These are phyloP conservation scores for Trichoderma virens DNA, from an alignment of 495 filamentous ascomycete genomes.

Conservation along the genomic window DNA sequence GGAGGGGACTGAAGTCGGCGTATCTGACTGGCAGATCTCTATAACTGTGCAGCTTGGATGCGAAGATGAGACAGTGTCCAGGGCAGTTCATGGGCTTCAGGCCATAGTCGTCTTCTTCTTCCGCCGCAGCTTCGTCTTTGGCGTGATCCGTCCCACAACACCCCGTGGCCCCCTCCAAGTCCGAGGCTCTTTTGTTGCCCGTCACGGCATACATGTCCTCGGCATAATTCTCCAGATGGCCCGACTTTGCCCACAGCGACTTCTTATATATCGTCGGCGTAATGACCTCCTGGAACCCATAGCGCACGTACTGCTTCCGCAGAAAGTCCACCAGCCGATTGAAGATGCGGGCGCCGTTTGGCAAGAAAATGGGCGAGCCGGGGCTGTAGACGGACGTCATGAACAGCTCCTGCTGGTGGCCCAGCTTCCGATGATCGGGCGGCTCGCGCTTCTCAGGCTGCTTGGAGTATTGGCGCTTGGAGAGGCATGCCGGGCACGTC, in stretches of 20 bases:
- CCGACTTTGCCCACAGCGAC: conserved; percentile 79
- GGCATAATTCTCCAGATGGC: conserved; percentile 89
- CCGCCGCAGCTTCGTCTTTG: background rate
- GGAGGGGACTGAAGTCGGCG: conserved; percentile 86
- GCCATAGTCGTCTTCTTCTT: conserved; percentile 71
- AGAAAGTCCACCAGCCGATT: conserved; percentile 82
- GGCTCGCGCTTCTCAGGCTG: conserved; percentile 12
- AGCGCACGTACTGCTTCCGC: conserved; percentile 75
- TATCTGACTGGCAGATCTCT: conserved; percentile 82
- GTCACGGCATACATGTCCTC: conserved; percentile 93
- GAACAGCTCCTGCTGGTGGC: conserved; percentile 66
- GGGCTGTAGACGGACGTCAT: conserved; percentile 72
- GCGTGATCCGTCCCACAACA: conserved; percentile 22
- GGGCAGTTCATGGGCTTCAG: conserved; percentile 98
- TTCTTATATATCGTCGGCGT: conserved; percentile 93
- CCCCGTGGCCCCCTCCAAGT: conserved; percentile 23
- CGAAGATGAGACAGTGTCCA: conserved; percentile 85
- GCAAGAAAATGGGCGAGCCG: conserved; percentile 82
- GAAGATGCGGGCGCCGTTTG: conserved; percentile 77
- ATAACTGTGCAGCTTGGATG: conserved; percentile 61
- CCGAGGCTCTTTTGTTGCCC: conserved; percentile 36
- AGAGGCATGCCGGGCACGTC: conserved; percentile 4
- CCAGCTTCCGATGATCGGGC: conserved; percentile 64
- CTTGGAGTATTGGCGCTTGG: conserved; percentile 4
- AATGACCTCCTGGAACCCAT: conserved; percentile 86